These are phyloP conservation scores for Arctostaphylos glauca DNA, from an alignment of 148 eudicot genomes.

Conservation along the genomic window DNA sequence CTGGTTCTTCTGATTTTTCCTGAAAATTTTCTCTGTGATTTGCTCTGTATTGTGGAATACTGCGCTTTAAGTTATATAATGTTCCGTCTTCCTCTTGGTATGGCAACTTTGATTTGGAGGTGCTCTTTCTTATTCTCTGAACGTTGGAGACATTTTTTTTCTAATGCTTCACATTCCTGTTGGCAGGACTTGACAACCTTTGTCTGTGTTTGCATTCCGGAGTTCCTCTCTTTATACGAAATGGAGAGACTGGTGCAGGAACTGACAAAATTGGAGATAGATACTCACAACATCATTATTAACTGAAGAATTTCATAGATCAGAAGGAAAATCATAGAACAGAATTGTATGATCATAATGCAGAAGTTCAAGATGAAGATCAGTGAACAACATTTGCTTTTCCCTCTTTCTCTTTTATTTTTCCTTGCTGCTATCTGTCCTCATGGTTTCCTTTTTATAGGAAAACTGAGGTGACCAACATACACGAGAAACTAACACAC, in stretches of 20 bases:
- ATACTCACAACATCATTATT: conserved; percentile 87
- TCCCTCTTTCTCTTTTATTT: too few relatives aligned
- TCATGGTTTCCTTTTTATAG: too few relatives aligned
- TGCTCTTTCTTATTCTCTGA: conserved; percentile 3
- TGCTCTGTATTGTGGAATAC: neutral
- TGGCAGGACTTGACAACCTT: conserved; percentile 90
- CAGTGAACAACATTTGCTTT: too few relatives aligned
- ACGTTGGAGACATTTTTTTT: neutral
- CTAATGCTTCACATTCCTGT: conserved; percentile 27
- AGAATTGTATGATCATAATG: too few relatives aligned
- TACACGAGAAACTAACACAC: too few relatives aligned
- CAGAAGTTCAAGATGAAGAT: too few relatives aligned
- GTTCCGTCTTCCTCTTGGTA: neutral
- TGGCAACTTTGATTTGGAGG: neutral
- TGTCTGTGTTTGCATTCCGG: conserved; percentile 94
- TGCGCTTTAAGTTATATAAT: neutral
- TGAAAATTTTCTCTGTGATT: neutral
- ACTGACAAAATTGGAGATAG: conserved; percentile 91
- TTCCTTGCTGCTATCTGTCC: too few relatives aligned
- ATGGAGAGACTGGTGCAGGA: conserved; percentile 94
- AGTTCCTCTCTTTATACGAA: conserved; percentile 84
- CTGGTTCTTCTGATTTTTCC: neutral
- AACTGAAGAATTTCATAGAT: too few relatives aligned
- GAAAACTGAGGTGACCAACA: too few relatives aligned
- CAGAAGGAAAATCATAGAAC: too few relatives aligned